These are phyloP conservation scores for Cerrena zonata DNA, from an alignment of 1,284 basidiomycete genomes.

Conservation along the genomic window DNA sequence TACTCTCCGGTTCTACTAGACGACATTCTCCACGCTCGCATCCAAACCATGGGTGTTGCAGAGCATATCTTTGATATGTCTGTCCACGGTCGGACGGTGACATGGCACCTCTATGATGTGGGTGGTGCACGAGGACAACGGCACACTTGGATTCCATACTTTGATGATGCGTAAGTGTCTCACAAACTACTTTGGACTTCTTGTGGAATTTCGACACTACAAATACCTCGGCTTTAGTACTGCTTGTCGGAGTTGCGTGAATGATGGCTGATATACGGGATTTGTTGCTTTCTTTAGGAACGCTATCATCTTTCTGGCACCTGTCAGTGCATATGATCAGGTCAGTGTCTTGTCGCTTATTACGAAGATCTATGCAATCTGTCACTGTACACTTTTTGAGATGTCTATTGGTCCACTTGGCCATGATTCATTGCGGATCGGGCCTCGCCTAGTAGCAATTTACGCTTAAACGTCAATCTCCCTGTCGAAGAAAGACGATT, in stretches of 20 bases:
- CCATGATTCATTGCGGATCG: not conserved
- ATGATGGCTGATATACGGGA: no score
- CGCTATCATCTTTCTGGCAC: constrained; percentile 80
- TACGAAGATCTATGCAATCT: constrained; percentile 2
- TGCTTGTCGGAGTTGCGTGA: no score
- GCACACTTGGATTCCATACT: constrained; percentile 76
- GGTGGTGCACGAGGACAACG: constrained; percentile 79
- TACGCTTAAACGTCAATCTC: no score
- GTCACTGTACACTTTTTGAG: not conserved
- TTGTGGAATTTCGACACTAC: no score
- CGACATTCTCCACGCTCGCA: constrained; percentile 76
- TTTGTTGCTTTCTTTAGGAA: constrained; percentile 34
- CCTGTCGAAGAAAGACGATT: constrained; percentile 7
- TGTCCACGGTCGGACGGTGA: constrained; percentile 66
- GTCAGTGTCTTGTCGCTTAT: constrained; percentile 30
- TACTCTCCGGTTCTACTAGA: constrained; percentile 38
- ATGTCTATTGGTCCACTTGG: not conserved
- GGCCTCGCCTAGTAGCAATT: not conserved
- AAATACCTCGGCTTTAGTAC: no score
- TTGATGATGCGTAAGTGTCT: constrained; percentile 63
- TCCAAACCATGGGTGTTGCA: constrained; percentile 79
- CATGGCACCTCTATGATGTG: constrained; percentile 78
- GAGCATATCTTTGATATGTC: constrained; percentile 72
- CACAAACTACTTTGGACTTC: no score
- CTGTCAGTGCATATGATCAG: constrained; percentile 83